Evolutionary conservation across 116 monocot genomes (phyloP).

Genomic region (Dioscorea cayenensis): DNA sequence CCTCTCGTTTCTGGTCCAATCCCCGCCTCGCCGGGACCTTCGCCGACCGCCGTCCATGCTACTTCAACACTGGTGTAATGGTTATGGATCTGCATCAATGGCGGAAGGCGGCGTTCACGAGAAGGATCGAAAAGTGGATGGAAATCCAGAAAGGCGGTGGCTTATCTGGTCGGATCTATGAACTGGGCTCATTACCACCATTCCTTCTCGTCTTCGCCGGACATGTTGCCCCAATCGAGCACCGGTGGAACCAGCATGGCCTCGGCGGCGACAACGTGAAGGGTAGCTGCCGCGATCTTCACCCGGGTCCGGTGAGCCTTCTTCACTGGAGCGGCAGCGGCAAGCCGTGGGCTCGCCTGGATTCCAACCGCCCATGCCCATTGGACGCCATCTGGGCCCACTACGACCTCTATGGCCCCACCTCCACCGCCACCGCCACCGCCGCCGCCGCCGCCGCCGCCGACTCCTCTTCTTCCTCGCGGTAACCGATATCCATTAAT

Average conservation of each 20-base stretch:
- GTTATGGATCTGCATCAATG: slow-evolving; percentile 58
- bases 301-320: slow-evolving; percentile 57
- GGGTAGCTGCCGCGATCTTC: slow-evolving; percentile 73
- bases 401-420: slow-evolving; percentile 44
- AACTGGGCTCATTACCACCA: slow-evolving; percentile 87
- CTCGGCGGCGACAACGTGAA: slow-evolving; percentile 82
- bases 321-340: slow-evolving; percentile 69
- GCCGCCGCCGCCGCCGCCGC: slow-evolving; percentile 11
- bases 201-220: slow-evolving; percentile 92
- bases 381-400: slow-evolving; percentile 55
- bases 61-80: slow-evolving; percentile 89
- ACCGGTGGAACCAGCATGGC: slow-evolving; percentile 97
- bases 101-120: slow-evolving; percentile 42
- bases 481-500: slow-evolving; percentile 7
- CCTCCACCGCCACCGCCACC: slow-evolving; percentile 13
- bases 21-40: slow-evolving; percentile 30
- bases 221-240: slow-evolving; percentile 84
- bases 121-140: slow-evolving; percentile 68
- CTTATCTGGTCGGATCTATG: slow-evolving; percentile 54
- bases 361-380: slow-evolving; percentile 44
- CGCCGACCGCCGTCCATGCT: slow-evolving; percentile 49
- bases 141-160: slow-evolving; percentile 58
- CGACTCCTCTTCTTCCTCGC: slow-evolving; percentile 10
- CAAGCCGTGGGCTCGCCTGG: slow-evolving; percentile 60
- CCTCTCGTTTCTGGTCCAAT: slow-evolving; percentile 61